phyloP scores from a whole-genome alignment of 441 rosid species.

The Bocquillonia castaneifolia region DNA sequence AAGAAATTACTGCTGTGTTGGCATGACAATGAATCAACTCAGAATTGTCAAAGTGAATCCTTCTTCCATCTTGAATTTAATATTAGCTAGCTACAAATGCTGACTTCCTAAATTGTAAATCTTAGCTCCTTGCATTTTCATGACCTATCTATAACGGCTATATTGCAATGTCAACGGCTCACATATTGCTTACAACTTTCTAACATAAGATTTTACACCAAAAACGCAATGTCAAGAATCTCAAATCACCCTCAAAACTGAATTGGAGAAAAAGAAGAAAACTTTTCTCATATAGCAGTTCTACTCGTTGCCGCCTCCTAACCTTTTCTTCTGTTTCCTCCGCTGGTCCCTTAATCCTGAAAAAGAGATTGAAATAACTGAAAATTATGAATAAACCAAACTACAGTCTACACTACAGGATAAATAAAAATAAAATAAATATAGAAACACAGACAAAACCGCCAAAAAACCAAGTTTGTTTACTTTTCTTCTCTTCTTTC shows the following conservation, averaged over 20 bases:
- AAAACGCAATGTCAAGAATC: too few species aligned
- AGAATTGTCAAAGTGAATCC: too few species aligned
- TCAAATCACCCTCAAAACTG: background rate
- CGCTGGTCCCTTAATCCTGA: conserved; percentile 74
- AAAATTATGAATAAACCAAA: background rate
- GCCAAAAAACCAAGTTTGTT: too few species aligned
- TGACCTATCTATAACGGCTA: background rate
- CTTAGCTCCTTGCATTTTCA: background rate
- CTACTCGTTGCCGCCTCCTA: conserved; percentile 26
- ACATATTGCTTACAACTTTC: background rate
- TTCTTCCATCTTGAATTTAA: background rate
- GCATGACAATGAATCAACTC: too few species aligned
- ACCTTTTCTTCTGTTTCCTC: conserved; percentile 55
- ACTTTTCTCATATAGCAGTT: background rate
- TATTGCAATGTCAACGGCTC: background rate
- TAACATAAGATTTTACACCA: background rate
- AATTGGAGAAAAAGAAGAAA: background rate
- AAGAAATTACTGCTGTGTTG: too few species aligned
- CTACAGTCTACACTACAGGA: background rate
- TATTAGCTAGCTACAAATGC: background rate
- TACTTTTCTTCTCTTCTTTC: conserved; percentile 84
- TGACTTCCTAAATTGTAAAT: background rate
- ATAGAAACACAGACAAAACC: background rate
- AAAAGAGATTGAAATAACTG: conserved; percentile 1
- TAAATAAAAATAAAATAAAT: background rate